Evolutionary conservation across 1,139 yeast genomes (phyloP).

Genomic region (Lodderomyces oxycetoniae): DNA sequence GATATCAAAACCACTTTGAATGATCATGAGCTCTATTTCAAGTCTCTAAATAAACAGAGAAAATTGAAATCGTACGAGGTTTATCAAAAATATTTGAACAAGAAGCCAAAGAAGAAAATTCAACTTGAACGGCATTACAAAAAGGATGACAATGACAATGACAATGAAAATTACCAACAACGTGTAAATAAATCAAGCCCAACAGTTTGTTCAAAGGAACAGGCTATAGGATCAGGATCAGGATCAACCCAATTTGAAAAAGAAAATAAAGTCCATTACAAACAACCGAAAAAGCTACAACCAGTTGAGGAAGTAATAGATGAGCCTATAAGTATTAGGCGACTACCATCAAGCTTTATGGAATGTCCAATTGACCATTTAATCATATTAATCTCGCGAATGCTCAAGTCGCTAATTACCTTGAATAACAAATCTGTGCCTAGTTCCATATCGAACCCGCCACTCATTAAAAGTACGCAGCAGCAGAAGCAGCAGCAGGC

Average conservation of each 20-base stretch:
- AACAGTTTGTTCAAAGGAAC: too few relatives aligned
- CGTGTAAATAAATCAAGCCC: too few relatives aligned
- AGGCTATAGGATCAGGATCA: too few relatives aligned
- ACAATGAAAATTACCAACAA: not conserved
- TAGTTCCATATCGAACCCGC: constrained; percentile 27
- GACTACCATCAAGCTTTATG: constrained; percentile 56
- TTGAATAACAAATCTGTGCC: constrained; percentile 61
- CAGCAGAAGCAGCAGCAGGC: constrained; percentile 7
- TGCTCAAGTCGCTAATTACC: constrained; percentile 67
- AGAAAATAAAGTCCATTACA: too few relatives aligned
- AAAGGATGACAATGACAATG: not conserved
- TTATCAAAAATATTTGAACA: constrained; percentile 23
- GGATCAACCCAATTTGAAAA: too few relatives aligned
- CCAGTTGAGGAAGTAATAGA: not conserved
- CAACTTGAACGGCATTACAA: not conserved
- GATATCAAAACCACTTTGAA: constrained; percentile 16
- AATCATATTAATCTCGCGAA: constrained; percentile 66
- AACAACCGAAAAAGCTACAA: constrained; percentile 1
- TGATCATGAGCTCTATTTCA: constrained; percentile 24
- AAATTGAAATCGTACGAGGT: constrained; percentile 23
- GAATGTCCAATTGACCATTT: constrained; percentile 68
- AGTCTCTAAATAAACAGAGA: constrained; percentile 21
- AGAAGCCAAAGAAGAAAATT: constrained; percentile 2
- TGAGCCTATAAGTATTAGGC: constrained; percentile 1
- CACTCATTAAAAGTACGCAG: constrained; percentile 3